These are phyloP conservation scores for Colletotrichum siamense DNA, from an alignment of 2,329 filamentous ascomycete genomes.

Conservation along the genomic window DNA sequence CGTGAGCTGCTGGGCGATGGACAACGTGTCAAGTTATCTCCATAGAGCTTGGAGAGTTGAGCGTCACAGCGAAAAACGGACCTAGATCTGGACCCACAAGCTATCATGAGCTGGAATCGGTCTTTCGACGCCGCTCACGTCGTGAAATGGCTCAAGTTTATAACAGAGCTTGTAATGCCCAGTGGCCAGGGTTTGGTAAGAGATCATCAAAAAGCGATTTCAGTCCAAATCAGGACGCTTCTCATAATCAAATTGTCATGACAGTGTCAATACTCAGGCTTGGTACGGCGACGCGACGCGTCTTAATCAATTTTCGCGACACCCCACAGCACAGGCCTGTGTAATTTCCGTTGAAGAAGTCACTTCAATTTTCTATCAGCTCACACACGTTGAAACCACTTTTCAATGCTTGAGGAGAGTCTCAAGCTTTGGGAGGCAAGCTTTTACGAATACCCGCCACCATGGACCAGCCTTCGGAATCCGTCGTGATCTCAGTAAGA, in stretches of 20 bases:
- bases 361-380: background rate
- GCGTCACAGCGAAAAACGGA: background rate
- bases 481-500: background rate
- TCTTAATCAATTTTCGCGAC: background rate
- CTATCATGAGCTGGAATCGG: background rate
- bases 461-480: background rate
- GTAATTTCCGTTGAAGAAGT: background rate
- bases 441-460: accelerated
- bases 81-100: background rate
- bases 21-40: background rate
- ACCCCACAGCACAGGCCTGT: background rate
- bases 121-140: background rate
- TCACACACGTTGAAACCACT: background rate
- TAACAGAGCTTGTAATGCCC: accelerated
- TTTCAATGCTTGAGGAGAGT: accelerated
- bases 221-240: background rate
- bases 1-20: background rate
- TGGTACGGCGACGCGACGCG: background rate
- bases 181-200: background rate
- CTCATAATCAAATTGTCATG: background rate
- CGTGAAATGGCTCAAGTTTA: background rate
- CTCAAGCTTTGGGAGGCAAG: background rate
- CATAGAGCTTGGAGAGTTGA: background rate
- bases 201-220: background rate
- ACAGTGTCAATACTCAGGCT: background rate